A percentile compares a stretch with the other conserved stretches of the same genome.
Evolutionary conservation across 208 protist species (phyloP).

Genomic region (Zelonia costaricensis): DNA sequence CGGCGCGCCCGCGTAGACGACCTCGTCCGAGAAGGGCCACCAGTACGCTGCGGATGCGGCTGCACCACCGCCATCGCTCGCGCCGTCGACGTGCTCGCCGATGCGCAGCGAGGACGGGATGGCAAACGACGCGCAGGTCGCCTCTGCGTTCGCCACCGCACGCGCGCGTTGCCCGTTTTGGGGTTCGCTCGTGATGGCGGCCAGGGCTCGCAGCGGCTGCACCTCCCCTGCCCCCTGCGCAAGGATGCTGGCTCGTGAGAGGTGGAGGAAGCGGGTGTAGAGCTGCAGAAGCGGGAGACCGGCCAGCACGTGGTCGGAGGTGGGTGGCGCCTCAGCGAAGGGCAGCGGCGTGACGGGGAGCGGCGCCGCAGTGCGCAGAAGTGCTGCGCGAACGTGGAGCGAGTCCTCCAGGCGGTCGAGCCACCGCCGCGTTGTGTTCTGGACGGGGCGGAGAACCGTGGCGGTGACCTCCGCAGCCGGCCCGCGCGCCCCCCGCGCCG

Average conservation of each 20-base stretch:
- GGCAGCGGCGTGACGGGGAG: too few species aligned
- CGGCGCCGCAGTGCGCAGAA: too few species aligned
- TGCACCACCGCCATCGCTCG: neutral
- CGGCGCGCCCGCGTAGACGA: conserved; percentile 70
- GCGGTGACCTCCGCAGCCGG: too few species aligned
- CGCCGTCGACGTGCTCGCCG: too few species aligned
- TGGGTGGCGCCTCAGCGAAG: too few species aligned
- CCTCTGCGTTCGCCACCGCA: neutral
- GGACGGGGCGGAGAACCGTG: neutral
- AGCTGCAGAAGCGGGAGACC: conserved; percentile 33
- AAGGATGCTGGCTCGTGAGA: conserved; percentile 47
- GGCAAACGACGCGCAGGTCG: conserved; percentile 12
- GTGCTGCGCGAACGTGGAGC: too few species aligned
- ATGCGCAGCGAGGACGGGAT: conserved; percentile 13
- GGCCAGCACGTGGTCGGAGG: conserved; percentile 4
- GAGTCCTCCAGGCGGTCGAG: too few species aligned
- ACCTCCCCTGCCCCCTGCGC: conserved; percentile 68
- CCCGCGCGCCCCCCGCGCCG: conserved; percentile 14
- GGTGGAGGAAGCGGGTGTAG: conserved; percentile 36
- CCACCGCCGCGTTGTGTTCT: neutral
- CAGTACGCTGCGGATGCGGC: conserved; percentile 43
- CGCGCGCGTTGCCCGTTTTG: too few species aligned
- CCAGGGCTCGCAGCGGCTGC: conserved; percentile 41
- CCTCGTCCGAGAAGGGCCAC: conserved; percentile 95
- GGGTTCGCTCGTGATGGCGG: conserved; percentile 3